A percentile compares a stretch with the other conserved stretches of the same genome.
Evolutionary conservation across 2,329 filamentous ascomycete species (phyloP).

Genomic region (Cordyceps farinosa): DNA sequence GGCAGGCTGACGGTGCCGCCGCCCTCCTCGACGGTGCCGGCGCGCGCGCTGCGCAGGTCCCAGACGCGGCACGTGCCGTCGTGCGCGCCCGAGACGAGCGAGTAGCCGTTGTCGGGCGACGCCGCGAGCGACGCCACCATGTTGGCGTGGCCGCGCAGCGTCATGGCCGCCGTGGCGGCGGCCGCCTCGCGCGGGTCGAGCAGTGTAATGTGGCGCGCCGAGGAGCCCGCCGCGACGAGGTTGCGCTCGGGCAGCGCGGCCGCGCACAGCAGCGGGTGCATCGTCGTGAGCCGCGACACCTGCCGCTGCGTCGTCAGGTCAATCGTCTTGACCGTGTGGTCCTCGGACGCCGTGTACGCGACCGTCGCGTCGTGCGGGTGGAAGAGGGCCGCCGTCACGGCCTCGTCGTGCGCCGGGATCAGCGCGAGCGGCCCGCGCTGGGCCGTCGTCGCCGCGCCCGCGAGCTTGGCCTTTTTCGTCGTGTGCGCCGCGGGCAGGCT

Average conservation of each 20-base stretch:
- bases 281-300: constrained; percentile 79
- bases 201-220: constrained; percentile 84
- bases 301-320: constrained; percentile 78
- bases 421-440: constrained; percentile 78
- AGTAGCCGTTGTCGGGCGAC: constrained; percentile 66
- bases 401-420: constrained; percentile 66
- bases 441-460: constrained; percentile 43
- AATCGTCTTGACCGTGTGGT: constrained; percentile 87
- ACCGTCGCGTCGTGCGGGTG: constrained; percentile 81
- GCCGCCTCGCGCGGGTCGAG: constrained; percentile 81
- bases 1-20: constrained; percentile 65
- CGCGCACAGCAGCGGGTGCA: constrained; percentile 78
- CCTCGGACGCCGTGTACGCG: constrained; percentile 85
- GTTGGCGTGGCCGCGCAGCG: constrained; percentile 86
- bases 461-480: constrained; percentile 73
- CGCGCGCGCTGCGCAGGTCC: constrained; percentile 75
- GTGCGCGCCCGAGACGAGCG: constrained; percentile 84
- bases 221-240: constrained; percentile 70
- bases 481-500: constrained; percentile 65
- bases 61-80: constrained; percentile 92
- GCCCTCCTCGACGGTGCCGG: constrained; percentile 53
- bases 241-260: constrained; percentile 65
- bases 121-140: constrained; percentile 51
- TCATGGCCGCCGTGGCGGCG: constrained; percentile 72
- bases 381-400: constrained; percentile 79